A percentile compares a stretch with the other conserved stretches of the same genome.
These are phyloP conservation scores for Sporothrix inflata DNA, from an alignment of 2,329 filamentous ascomycete genomes.

Conservation along the genomic window DNA sequence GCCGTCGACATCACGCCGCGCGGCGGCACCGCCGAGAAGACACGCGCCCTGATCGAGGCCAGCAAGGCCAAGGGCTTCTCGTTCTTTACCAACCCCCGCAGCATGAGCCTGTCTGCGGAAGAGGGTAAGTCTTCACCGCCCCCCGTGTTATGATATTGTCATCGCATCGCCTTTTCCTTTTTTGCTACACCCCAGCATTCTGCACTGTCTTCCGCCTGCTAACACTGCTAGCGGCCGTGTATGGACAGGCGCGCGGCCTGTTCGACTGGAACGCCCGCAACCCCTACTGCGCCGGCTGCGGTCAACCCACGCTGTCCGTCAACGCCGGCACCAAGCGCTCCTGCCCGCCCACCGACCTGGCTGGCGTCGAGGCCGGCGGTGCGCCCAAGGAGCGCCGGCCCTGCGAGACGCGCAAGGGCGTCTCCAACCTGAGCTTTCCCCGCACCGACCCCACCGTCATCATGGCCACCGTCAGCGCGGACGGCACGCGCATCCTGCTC, in stretches of 20 bases:
- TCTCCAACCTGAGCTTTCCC: conserved; percentile 91
- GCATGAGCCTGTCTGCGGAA: conserved; percentile 50
- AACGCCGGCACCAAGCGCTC: conserved; percentile 80
- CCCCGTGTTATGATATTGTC: too few relatives aligned
- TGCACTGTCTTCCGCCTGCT: background rate
- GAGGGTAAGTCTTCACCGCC: conserved; percentile 47
- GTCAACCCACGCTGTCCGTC: conserved; percentile 76
- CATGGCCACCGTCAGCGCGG: conserved; percentile 83
- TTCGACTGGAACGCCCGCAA: conserved; percentile 95
- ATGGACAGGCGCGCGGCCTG: conserved; percentile 83
- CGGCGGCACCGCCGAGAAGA: conserved; percentile 62
- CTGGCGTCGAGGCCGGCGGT: conserved; percentile 49
- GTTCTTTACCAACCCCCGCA: conserved; percentile 63
- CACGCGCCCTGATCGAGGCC: conserved; percentile 55
- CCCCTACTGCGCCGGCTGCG: conserved; percentile 88
- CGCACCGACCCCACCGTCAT: conserved; percentile 95
- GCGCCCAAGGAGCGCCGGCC: conserved; percentile 60
- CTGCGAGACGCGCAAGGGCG: conserved; percentile 79
- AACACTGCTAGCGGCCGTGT: conserved; percentile 71
- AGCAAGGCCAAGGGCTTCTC: conserved; percentile 63
- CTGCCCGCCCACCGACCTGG: conserved; percentile 72
- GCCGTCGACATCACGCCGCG: conserved; percentile 84
- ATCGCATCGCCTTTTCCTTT: too few relatives aligned
- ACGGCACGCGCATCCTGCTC: conserved; percentile 77
- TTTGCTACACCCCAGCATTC: background rate